Percentiles rank a stretch among this genome's conserved stretches.
Evolutionary conservation across 306 rosid species (phyloP).

Genomic region (Rosa persica): DNA sequence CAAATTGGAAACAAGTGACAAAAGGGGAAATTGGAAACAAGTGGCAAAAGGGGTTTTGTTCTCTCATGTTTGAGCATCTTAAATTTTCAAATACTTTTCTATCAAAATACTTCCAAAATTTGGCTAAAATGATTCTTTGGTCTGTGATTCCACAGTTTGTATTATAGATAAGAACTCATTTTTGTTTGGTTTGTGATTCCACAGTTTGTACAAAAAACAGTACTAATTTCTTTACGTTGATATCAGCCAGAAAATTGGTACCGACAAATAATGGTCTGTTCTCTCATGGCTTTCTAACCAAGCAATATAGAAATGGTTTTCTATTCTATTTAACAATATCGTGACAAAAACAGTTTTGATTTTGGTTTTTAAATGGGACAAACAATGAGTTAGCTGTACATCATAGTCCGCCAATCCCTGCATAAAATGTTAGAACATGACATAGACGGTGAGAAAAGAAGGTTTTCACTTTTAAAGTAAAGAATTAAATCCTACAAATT

Average conservation of each 20-base stretch:
- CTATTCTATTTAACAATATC: neutral
- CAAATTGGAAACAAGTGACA: neutral
- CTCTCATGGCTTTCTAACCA: neutral
- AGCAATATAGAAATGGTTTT: neutral
- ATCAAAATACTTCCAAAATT: neutral
- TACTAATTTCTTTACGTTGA: neutral
- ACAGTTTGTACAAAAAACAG: neutral
- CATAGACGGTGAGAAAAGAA: neutral
- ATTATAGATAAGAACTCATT: neutral
- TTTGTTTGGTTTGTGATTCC: neutral
- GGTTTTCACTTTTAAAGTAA: neutral
- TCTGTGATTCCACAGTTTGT: neutral
- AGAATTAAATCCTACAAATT: conserved; percentile 3
- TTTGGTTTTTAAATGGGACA: neutral
- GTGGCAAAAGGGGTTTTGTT: neutral
- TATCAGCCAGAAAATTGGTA: neutral
- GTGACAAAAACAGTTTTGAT: neutral
- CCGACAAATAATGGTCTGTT: neutral
- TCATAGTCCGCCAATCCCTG: neutral
- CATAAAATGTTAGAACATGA: neutral
- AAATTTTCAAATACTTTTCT: neutral
- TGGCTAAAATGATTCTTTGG: neutral
- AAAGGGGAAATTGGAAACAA: neutral
- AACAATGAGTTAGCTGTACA: neutral
- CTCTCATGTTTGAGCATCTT: neutral